A percentile compares a stretch with the other conserved stretches of the same genome.
Evolutionary conservation across 2,329 filamentous ascomycete species (phyloP).

Genomic region (Sclerotinia trifoliorum): DNA sequence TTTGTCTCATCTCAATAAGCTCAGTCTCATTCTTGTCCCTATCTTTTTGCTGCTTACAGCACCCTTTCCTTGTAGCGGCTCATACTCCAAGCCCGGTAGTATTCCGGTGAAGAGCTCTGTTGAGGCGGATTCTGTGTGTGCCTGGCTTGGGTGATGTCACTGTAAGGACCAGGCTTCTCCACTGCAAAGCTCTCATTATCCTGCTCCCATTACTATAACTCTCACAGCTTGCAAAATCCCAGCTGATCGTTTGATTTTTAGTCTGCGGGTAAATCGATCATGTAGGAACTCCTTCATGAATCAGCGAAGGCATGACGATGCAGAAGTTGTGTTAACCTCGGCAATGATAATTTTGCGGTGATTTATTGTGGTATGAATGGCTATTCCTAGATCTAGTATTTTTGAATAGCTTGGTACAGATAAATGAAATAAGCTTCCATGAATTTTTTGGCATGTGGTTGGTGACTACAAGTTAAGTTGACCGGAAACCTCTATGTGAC

Average conservation of each 20-base stretch:
- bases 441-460: background rate
- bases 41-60: background rate
- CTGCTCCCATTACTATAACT: no score
- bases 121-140: background rate
- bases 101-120: background rate
- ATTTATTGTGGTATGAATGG: background rate
- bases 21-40: background rate
- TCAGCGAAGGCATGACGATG: background rate
- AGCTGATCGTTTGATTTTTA: background rate
- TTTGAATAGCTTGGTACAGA: background rate
- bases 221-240: background rate
- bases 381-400: background rate
- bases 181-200: background rate
- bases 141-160: background rate
- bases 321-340: background rate
- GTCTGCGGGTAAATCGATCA: background rate
- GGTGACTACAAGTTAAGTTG: background rate
- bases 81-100: background rate
- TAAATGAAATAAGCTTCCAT: background rate
- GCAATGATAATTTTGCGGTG: background rate
- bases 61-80: background rate
- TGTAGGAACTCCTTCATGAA: background rate
- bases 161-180: background rate
- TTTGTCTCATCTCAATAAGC: background rate
- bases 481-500: no score